These are phyloP conservation scores for Wickerhamiella dianesei DNA, from an alignment of 805 yeast species.

Conservation along the genomic window DNA sequence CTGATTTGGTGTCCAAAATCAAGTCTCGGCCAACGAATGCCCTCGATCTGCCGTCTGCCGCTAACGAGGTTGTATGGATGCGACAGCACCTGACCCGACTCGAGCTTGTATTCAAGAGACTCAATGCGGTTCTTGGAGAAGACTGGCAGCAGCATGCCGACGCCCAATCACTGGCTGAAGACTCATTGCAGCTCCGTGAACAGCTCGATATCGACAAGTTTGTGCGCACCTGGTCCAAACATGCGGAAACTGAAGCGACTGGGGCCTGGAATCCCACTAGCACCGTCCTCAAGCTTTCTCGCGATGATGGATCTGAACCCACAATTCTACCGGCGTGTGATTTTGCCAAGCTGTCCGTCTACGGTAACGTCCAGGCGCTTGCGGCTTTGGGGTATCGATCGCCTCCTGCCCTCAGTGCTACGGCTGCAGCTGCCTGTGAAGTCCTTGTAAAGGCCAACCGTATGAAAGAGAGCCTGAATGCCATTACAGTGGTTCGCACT, in stretches of 20 bases:
- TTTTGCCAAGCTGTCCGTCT: background rate
- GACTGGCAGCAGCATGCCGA: constrained; percentile 53
- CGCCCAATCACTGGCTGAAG: constrained; percentile 22
- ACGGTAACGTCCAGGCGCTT: background rate
- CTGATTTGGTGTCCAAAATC: background rate
- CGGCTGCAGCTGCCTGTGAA: background rate
- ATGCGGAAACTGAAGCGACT: background rate
- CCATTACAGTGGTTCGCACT: background rate
- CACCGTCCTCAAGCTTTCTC: background rate
- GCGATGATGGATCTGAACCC: background rate
- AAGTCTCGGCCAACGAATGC: constrained; percentile 23
- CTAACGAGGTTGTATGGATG: constrained; percentile 40
- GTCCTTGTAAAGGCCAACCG: background rate
- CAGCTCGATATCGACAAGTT: constrained; percentile 36
- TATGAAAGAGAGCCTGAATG: background rate
- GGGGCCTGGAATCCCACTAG: background rate
- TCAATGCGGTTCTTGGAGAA: constrained; percentile 42
- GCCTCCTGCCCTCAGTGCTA: background rate
- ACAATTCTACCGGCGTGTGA: background rate
- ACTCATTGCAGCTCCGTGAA: constrained; percentile 27
- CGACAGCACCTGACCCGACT: constrained; percentile 37
- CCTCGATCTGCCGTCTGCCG: constrained; percentile 35
- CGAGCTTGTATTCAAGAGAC: constrained; percentile 29
- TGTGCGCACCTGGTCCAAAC: background rate
- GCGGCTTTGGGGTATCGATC: background rate